phyloP scores from a whole-genome alignment of 1,284 basidiomycete genomes.

The Mycena sp. region DNA sequence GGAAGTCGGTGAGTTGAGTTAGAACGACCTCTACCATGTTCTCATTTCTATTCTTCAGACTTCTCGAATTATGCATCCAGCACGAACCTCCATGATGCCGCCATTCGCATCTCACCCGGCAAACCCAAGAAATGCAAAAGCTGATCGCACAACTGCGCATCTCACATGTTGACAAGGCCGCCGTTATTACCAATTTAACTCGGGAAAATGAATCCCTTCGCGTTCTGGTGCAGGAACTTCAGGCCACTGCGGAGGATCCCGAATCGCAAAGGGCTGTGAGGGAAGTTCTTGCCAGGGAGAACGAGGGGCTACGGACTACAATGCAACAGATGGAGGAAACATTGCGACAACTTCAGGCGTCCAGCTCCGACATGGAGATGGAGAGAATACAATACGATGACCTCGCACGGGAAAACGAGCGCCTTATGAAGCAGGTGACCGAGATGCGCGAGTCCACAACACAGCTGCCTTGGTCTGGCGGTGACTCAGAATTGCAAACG shows the following conservation, averaged over 20 bases:
- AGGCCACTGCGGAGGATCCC: slow-evolving; percentile 14
- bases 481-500: slow-evolving; percentile 28
- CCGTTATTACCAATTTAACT: slow-evolving; percentile 7
- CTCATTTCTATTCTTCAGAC: not conserved
- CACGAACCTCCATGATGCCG: not conserved
- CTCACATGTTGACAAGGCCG: slow-evolving; percentile 16
- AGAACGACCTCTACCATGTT: not conserved
- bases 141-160: slow-evolving; percentile 16
- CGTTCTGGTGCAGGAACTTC: slow-evolving; percentile 24
- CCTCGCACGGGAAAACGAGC: slow-evolving; percentile 26
- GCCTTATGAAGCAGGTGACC: slow-evolving; percentile 13
- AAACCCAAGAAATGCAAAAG: slow-evolving; percentile 17
- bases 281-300: slow-evolving; percentile 23
- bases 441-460: slow-evolving; percentile 32
- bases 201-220: slow-evolving; percentile 27
- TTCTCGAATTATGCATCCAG: not conserved
- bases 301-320: slow-evolving; percentile 20
- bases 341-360: slow-evolving; percentile 17
- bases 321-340: slow-evolving; percentile 12
- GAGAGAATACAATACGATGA: slow-evolving; percentile 27
- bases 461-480: slow-evolving; percentile 29
- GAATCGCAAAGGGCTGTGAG: slow-evolving; percentile 12
- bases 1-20: not conserved
- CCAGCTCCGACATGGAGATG: slow-evolving; percentile 25
- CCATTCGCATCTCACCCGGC: slow-evolving; percentile 11